Conservation (phyloP, 805 yeast genomes). For the Saccharomycopsis sp. region DNA sequence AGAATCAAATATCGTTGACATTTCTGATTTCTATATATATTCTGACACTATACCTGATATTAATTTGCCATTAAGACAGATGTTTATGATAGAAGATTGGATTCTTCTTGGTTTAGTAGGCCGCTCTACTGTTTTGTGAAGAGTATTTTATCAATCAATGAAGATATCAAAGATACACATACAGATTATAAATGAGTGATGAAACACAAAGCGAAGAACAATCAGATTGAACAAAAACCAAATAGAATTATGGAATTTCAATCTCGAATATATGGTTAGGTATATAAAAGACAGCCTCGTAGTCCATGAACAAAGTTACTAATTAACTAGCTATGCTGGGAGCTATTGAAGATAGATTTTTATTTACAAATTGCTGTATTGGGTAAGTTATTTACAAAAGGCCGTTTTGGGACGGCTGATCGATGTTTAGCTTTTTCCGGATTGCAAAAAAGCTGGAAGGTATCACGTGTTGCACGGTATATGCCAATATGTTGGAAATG, state of each 20-base stretch:
- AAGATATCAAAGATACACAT: neutral
- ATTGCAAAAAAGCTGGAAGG: neutral
- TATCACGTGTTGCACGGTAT: neutral
- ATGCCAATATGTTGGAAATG: too few species aligned
- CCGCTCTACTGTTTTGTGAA: neutral
- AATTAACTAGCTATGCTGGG: neutral
- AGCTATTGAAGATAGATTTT: neutral
- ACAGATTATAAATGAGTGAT: neutral
- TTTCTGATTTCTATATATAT: neutral
- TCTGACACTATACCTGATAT: neutral
- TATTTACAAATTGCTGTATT: neutral
- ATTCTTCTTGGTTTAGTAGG: neutral
- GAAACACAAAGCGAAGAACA: neutral
- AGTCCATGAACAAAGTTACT: neutral
- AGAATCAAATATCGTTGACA: slow-evolving; percentile 2
- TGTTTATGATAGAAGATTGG: neutral
- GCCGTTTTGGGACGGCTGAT: neutral
- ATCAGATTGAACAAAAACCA: neutral
- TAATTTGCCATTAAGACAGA: neutral
- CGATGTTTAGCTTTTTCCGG: neutral
- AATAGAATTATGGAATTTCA: neutral
- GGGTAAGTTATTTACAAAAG: neutral
- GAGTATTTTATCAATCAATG: neutral
- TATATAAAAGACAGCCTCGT: neutral
- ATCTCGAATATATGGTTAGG: neutral